Conservation (phyloP, 2,329 filamentous ascomycete genomes). For the Ustilaginoidea virens region DNA sequence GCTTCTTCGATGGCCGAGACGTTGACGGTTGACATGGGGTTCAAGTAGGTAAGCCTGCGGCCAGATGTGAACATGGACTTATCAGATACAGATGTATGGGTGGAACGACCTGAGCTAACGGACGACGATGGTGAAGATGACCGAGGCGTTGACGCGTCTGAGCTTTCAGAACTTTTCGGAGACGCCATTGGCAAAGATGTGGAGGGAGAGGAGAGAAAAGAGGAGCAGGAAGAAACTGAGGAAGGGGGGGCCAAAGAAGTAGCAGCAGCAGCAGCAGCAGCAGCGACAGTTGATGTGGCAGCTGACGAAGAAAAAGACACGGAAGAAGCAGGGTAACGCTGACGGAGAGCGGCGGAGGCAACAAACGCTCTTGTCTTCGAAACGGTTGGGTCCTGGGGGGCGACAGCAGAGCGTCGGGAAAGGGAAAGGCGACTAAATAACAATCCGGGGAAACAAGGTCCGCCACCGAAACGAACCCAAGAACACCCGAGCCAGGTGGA, state of each 20-base stretch:
- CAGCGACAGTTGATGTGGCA: background rate
- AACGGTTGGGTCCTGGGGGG: slow-evolving; percentile 2
- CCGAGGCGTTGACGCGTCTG: slow-evolving; percentile 38
- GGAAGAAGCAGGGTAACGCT: slow-evolving; percentile 3
- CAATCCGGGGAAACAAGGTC: slow-evolving; percentile 6
- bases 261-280: slow-evolving; percentile 1
- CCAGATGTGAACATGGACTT: slow-evolving; percentile 34
- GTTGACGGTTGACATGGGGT: slow-evolving; percentile 42
- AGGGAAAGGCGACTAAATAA: slow-evolving; percentile 7
- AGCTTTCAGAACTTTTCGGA: slow-evolving; percentile 28
- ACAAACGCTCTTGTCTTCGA: slow-evolving; percentile 3
- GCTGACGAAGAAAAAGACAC: slow-evolving; percentile 1
- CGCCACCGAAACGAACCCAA: slow-evolving; percentile 5
- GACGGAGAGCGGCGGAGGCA: slow-evolving; percentile 2
- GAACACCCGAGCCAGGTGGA: slow-evolving; percentile 6
- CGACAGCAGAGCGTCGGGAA: slow-evolving; percentile 2
- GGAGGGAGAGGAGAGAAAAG: slow-evolving; percentile 6
- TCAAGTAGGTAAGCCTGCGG: slow-evolving; percentile 34
- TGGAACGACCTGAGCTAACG: slow-evolving; percentile 29
- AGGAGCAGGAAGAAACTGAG: slow-evolving; percentile 4
- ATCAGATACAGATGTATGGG: slow-evolving; percentile 34
- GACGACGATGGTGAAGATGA: slow-evolving; percentile 36
- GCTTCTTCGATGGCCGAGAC: slow-evolving; percentile 39
- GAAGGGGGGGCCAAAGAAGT: background rate
- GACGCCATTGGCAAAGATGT: slow-evolving; percentile 15